Base-by-base conservation (phyloP, 2,329 filamentous ascomycete genomes). In the Colletotrichum scovillei region DNA sequence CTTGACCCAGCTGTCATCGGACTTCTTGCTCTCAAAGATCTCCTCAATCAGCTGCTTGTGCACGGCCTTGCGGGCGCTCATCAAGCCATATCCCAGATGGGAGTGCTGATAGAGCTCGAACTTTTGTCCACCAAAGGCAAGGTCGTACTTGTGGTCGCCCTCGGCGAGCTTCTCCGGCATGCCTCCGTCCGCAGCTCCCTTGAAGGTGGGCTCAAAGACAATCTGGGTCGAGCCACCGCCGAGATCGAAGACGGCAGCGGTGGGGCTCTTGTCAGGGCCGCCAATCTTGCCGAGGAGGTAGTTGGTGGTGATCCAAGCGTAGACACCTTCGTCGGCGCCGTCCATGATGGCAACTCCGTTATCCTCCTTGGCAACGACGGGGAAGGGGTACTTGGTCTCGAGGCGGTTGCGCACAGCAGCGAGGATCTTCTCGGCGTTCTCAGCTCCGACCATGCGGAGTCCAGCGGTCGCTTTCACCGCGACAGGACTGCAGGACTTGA, bases 381-480 rank as follows among this genome's bases (percentile, higher is more conserved):
- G 95, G 89, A 99, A 99, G 14, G 97, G 97, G 80, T 97, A 99
- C 73, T 91, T 90, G 26, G 92, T 94, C 85, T 99, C 97, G 30
- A 99, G 88, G 76, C 95, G 93, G 59, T 86, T 86, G 76, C 97
- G 91, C 68, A 99, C 97, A 73, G 97, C 92, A 60, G 94, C 91
- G 46, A 99, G 87, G 75, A 98, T 98, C 75, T 92, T 93, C 73
- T 94, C 86, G 81, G 94, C 95, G 85, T 93, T 92, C 76, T 97
- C 93, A 12, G 89, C 83, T 24, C 96, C 97, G 72, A 98, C 89
- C 83, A 97, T 91, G 80, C 97, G 93, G 75, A 99, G 88, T 78
- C 97, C 97, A 75, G 97, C 97, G 1, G 97, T 99, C 56, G 97
- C 97, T 87, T 99, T 99, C 76, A 99, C 96, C n/a, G 97, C 96